Evolutionary conservation across 352 stramenopile genomes (phyloP), one percentile per base, ranked within the genome.

Genomic region (Globisporangium splendens): DNA sequence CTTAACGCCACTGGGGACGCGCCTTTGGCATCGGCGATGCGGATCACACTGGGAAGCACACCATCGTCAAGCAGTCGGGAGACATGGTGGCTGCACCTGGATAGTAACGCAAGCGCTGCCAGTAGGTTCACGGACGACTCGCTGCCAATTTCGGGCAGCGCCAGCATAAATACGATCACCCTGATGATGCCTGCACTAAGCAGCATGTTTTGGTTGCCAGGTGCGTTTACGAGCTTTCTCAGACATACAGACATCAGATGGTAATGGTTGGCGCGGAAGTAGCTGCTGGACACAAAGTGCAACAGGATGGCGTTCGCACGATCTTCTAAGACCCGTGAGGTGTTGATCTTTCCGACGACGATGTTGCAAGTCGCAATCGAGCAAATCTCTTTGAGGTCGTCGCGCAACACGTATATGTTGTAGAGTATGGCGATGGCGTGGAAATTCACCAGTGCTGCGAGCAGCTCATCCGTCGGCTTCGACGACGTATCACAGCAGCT

Each of bases 341-440:
- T 79, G 59, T 93, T 93, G 17, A 93, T 79, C 61, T 75, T 75
- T 8, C 77, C 79, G 12, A 89, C 59, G 0, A 75, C 61, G 31
- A 93, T 66, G 61, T 91, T 93, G 55, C 79, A 84, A 15, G 82
- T 70, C 3, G 83, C 73, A 17, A 88, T 57, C 1, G 70, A 70
- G 44, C 75, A 84, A 21, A 64, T 80, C 50, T 88, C 81, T 33
- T 83, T 76, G 47, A 93, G 66, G 12, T 75, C 68, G 31, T 75
- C 65, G 15, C 67, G 70, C 18, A 67, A 46, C 1, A 66, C 42
- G 59, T 89, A 91, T 22, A 90, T 65, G 35, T 86, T 74, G 28
- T 72, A 60, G 4, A 93, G 71, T 0, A 86, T 75, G 21, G 50
- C 57, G 2, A 82, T 63, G 0, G 63, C 72, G 14, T 68, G 70